Evolutionary conservation across 371 early-diverging fungal species (phyloP), one percentile per base, ranked within the genome.

Genomic region (Nematocida minor): DNA sequence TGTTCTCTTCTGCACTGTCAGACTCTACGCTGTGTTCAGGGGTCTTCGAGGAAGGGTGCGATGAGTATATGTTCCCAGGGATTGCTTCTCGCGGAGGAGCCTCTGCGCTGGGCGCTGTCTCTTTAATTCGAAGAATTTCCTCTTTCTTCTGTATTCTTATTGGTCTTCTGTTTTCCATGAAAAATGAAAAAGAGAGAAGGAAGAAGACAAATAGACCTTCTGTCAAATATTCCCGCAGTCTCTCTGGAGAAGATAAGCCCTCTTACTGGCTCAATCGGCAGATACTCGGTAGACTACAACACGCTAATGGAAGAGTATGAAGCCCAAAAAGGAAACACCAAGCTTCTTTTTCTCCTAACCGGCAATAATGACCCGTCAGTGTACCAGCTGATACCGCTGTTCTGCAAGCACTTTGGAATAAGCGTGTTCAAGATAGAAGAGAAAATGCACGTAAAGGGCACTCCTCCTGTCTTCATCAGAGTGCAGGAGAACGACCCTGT

Each of bases 111-210:
- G n/a, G 51, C 20, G 46, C 46, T 2, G 22, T 4, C n/a, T 74
- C 54, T 14, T 22, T 44, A 4, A 44, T 40, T 31, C 66, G 31
- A 34, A 74, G 63, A 14, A 74, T 49, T 16, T 74, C 77, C 31
- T 74, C 77, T 29, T 41, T 53, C 38, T 41, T 74, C 11, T 25
- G 41, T 6, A 62, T 31, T 49, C 41, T 74, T 62, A 74, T 34
- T 27, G 77, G 77, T 25, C 77, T 48, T 51, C 64, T 16, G 47
- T 66, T 74, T 55, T 74, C 77, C 77, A 74, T 74, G 44, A 71
- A 67, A 74, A 74, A 74, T 74, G 77, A 74, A 74, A 74, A 74
- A 74, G 49, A 63, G 34, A 55, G 29, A 41, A 41, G 6, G 11
- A 16, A 49, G 14, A 31, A 64, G 64, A 48, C 20, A 29, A 31